Conservation (phyloP, 768 basidiomycete genomes). For the Suillus occidentalis region DNA sequence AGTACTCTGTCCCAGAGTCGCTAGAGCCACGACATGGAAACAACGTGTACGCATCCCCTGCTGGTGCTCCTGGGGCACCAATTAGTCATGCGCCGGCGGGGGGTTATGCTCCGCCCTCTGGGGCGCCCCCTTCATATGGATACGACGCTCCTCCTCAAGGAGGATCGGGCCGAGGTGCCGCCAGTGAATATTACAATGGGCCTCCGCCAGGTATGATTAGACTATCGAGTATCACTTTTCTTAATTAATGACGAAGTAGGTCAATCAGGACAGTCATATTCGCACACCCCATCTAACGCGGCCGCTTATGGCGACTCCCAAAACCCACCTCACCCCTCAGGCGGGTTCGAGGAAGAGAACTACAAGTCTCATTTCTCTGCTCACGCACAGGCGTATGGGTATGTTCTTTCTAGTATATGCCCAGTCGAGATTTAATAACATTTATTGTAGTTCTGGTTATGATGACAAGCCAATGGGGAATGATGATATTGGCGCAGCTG, state of each 20-base stretch:
- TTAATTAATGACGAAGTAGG: slow-evolving; percentile 8
- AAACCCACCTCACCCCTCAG: slow-evolving; percentile 15
- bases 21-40: neutral
- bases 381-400: slow-evolving; percentile 34
- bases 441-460: neutral
- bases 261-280: slow-evolving; percentile 20
- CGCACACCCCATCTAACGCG: slow-evolving; percentile 18
- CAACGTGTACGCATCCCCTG: slow-evolving; percentile 1
- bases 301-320: slow-evolving; percentile 12
- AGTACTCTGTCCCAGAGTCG: neutral
- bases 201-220: slow-evolving; percentile 1
- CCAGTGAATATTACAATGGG: slow-evolving; percentile 8
- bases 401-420: slow-evolving; percentile 3
- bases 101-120: slow-evolving; percentile 1
- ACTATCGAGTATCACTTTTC: neutral
- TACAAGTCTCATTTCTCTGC: slow-evolving; percentile 25
- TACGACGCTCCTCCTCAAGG: neutral
- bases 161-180: neutral
- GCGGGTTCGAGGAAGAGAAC: slow-evolving; percentile 11
- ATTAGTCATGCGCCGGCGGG: neutral
- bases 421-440: neutral
- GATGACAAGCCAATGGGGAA: slow-evolving; percentile 26
- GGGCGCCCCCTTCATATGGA: slow-evolving; percentile 1
- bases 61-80: neutral
- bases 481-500: slow-evolving; percentile 28